Evolutionary conservation across 2,329 filamentous ascomycete species (phyloP).

Genomic region (Fusarium solani-melongenae): DNA sequence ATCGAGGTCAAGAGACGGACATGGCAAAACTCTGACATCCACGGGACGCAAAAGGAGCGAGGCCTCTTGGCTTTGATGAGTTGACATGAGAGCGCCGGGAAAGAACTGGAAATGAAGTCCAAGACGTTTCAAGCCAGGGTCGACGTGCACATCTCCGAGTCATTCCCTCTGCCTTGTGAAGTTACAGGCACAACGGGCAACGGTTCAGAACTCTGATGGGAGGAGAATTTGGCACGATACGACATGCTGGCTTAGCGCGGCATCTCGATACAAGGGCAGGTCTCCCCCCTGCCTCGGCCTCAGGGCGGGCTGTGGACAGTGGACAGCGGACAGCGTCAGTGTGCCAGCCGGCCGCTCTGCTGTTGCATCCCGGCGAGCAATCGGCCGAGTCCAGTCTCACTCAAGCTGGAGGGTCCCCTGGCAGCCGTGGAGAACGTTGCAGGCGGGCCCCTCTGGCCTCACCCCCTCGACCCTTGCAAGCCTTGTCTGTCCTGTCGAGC

Average conservation of each 20-base stretch:
- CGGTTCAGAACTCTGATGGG: not conserved
- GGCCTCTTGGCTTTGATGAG: not conserved
- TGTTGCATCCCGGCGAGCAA: slow-evolving; percentile 21
- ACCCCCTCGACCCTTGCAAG: slow-evolving; percentile 22
- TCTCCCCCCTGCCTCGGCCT: not conserved
- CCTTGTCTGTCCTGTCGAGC: slow-evolving; percentile 4
- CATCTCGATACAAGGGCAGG: not conserved
- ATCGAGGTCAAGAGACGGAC: not conserved
- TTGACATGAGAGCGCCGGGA: not conserved
- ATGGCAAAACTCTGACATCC: not conserved
- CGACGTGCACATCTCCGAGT: slow-evolving; percentile 1
- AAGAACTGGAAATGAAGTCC: not conserved
- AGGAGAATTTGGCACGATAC: not conserved
- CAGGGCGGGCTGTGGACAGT: not conserved
- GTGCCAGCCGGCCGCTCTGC: not conserved
- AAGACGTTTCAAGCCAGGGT: not conserved
- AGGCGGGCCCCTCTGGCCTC: not conserved
- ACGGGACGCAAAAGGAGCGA: not conserved
- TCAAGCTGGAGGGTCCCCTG: slow-evolving; percentile 4
- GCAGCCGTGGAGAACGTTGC: slow-evolving; percentile 18
- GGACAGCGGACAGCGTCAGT: not conserved
- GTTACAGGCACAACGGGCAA: not conserved
- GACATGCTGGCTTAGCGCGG: slow-evolving; percentile 14
- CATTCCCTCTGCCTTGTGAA: not conserved
- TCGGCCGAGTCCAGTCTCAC: slow-evolving; percentile 30